Conservation (phyloP, 2,329 filamentous ascomycete species). For the Aspergillus sp. region DNA sequence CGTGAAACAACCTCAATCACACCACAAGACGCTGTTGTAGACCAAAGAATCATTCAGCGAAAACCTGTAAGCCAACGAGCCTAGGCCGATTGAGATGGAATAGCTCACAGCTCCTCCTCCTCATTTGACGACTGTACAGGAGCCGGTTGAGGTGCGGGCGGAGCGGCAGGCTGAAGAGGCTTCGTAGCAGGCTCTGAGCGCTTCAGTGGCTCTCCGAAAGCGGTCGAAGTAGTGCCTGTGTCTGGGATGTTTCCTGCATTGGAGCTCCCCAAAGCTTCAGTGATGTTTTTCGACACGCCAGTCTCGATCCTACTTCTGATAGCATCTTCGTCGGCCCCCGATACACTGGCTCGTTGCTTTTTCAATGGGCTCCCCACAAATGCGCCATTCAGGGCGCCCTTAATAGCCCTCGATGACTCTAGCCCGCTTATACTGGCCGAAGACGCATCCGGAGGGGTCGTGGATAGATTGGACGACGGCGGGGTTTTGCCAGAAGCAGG, state of each 20-base stretch:
- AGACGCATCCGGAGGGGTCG: conserved; percentile 26
- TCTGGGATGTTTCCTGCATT: conserved; percentile 10
- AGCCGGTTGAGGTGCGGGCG: background rate
- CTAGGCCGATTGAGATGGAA: background rate
- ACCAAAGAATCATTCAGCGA: background rate
- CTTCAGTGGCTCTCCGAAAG: conserved; percentile 15
- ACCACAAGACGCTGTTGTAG: background rate
- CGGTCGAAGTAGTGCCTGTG: conserved; percentile 3
- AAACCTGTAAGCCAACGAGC: too few relatives aligned
- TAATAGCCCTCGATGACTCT: conserved; percentile 15
- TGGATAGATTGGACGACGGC: conserved; percentile 23
- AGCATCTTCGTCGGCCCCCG: conserved; percentile 33
- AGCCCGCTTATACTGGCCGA: conserved; percentile 10
- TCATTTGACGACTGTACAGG: conserved; percentile 5
- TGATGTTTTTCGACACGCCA: conserved; percentile 31
- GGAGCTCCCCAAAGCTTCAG: conserved; percentile 24
- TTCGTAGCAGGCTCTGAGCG: conserved; percentile 4
- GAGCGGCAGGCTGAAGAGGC: background rate
- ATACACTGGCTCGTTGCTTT: conserved; percentile 40
- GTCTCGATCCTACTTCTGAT: conserved; percentile 35
- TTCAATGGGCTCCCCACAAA: conserved; percentile 41
- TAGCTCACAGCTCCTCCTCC: conserved; percentile 24
- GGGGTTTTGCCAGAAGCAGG: conserved; percentile 30
- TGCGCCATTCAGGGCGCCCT: conserved; percentile 23
- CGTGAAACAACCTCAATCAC: too few relatives aligned